Base-by-base conservation (phyloP, 257 asterid genomes). In the Verbena officinalis region DNA sequence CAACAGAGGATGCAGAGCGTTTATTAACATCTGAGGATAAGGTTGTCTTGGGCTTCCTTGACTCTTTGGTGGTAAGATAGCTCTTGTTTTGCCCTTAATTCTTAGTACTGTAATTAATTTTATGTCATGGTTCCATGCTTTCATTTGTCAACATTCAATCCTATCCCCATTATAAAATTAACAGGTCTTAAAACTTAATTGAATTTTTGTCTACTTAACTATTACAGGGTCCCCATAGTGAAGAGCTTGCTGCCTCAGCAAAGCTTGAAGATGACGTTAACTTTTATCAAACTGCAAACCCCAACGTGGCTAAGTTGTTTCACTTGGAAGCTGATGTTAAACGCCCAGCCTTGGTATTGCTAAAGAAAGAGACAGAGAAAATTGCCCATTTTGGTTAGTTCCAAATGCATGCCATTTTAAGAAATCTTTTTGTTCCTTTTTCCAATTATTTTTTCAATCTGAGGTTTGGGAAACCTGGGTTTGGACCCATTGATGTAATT, bases 331-430 rank as follows among this genome's bases (percentile, higher is more conserved):
- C 86, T 61, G 86, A 77, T 68, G 88, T 72, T 64, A 82, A 80
- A 67, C 92, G 83, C 67, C 99, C 99, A 70, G 90, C 96, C 66
- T 66, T 93, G 66, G 96, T 90, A 58, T 56, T 93, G 79, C 73
- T 93, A 19, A 93, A 93, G 86, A 84, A 86, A 52, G 95, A 87
- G 78, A 88, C 81, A 9, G 99, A 90, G 75, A 87, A 90, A 79
- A 83, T 90, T 39, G 70, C 80, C 42, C 80, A 73, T 78, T 93
- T 86, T 76, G 86, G 99, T 93, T 55, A 65, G 95, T 78, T 38
- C 15, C 40, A 13, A 4, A 38, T 31, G 13, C 50, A 65, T 39
- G 52, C 55, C 27, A 51, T 43, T 71, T 48, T 51, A 36, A 9
- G 11, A 2, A n/a, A n/a, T 7, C 36, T 30, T 30, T 30, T 30